Evolutionary conservation across 805 yeast genomes (phyloP).

Genomic region (Zygosaccharomyces pseudorouxii): DNA sequence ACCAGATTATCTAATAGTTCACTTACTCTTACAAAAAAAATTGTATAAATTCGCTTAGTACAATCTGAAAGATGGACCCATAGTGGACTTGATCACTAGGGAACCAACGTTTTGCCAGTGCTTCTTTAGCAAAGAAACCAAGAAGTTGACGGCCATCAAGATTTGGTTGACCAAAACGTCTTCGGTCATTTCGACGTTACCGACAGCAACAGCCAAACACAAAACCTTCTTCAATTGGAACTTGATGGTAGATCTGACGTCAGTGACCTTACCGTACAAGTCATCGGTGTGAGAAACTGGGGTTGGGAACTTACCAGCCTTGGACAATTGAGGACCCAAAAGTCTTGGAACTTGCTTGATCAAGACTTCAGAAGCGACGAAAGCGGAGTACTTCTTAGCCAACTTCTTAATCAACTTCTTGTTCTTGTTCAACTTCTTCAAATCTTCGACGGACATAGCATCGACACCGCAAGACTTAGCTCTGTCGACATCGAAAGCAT

Average conservation of each 20-base stretch:
- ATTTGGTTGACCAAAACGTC: conserved; percentile 94
- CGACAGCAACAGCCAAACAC: conserved; percentile 99
- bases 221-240: conserved; percentile 99
- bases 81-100: conserved; percentile 95
- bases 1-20: not conserved
- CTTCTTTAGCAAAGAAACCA: conserved; percentile 98
- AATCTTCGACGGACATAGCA: conserved; percentile 99
- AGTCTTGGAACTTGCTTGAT: conserved; percentile 99
- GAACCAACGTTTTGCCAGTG: conserved; percentile 99
- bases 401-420: conserved; percentile 99
- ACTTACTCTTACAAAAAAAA: not conserved
- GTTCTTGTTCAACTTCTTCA: conserved; percentile 99
- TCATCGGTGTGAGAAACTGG: conserved; percentile 99
- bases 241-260: conserved; percentile 99
- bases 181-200: conserved; percentile 99
- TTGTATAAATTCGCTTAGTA: conserved; percentile 55
- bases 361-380: conserved; percentile 98
- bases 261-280: conserved; percentile 90
- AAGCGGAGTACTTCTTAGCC: conserved; percentile 99
- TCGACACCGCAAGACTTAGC: conserved; percentile 99
- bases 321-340: conserved; percentile 99
- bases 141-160: conserved; percentile 98
- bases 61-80: conserved; percentile 99
- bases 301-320: conserved; percentile 99
- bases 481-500: conserved; percentile 99